phyloP scores from a whole-genome alignment of 768 basidiomycete species.

The Lyophyllum shimeji region DNA sequence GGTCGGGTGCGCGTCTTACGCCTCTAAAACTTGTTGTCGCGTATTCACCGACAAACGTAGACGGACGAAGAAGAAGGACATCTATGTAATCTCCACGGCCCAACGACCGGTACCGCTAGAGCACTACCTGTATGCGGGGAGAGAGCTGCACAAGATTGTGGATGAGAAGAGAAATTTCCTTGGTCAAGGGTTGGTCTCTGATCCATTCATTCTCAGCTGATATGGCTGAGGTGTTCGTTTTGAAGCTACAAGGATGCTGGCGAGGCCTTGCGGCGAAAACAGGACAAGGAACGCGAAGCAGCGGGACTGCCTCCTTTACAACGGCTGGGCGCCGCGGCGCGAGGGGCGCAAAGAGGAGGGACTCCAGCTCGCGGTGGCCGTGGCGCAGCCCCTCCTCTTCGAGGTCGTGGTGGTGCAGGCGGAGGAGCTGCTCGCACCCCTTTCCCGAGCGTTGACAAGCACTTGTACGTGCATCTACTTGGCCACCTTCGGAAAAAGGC shows the following conservation, averaged over 20 bases:
- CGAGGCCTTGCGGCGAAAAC: slow-evolving; percentile 87
- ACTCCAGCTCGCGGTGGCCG: slow-evolving; percentile 40
- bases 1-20: slow-evolving; percentile 77
- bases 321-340: slow-evolving; percentile 80
- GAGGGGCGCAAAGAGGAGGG: slow-evolving; percentile 53
- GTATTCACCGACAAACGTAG: slow-evolving; percentile 39
- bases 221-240: neutral
- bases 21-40: neutral
- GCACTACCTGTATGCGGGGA: slow-evolving; percentile 94
- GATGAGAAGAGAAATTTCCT: slow-evolving; percentile 76
- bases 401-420: slow-evolving; percentile 46
- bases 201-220: neutral
- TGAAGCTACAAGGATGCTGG: slow-evolving; percentile 85
- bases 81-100: slow-evolving; percentile 96
- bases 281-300: slow-evolving; percentile 97
- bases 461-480: slow-evolving; percentile 91
- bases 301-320: slow-evolving; percentile 88
- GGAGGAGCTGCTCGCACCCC: slow-evolving; percentile 50
- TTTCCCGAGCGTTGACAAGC: slow-evolving; percentile 78
- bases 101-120: slow-evolving; percentile 97
- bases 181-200: slow-evolving; percentile 57
- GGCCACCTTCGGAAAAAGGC: slow-evolving; percentile 81
- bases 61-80: slow-evolving; percentile 98
- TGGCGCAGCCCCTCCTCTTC: slow-evolving; percentile 29
- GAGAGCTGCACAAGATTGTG: slow-evolving; percentile 91